phyloP scores from a whole-genome alignment of 306 rosid species.

The Glycyrrhiza uralensis region DNA sequence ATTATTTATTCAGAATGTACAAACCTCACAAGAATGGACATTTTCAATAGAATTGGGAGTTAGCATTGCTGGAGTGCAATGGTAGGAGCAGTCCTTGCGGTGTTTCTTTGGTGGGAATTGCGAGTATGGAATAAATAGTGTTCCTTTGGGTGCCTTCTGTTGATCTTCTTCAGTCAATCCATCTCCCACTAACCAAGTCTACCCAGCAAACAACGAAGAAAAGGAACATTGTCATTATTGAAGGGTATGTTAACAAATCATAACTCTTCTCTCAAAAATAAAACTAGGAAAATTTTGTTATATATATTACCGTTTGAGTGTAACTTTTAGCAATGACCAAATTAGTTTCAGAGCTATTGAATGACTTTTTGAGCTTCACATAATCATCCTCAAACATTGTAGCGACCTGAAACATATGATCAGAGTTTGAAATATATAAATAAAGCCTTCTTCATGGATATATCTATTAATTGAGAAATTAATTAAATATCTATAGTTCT shows the following conservation, averaged over 20 bases:
- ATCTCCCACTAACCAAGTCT: slow-evolving; percentile 81
- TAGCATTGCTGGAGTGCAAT: slow-evolving; percentile 59
- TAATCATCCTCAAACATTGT: slow-evolving; percentile 39
- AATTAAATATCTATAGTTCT: too few relatives aligned
- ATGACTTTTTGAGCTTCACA: slow-evolving; percentile 47
- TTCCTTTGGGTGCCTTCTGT: slow-evolving; percentile 58
- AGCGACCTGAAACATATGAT: slow-evolving; percentile 38
- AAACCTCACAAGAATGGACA: slow-evolving; percentile 79
- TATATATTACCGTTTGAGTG: slow-evolving; percentile 42
- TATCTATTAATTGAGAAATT: too few relatives aligned
- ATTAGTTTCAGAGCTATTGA: slow-evolving; percentile 23
- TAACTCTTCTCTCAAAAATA: too few relatives aligned
- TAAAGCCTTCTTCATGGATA: not conserved
- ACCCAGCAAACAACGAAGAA: not conserved
- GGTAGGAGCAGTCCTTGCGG: slow-evolving; percentile 67
- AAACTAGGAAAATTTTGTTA: not conserved
- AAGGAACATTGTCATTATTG: not conserved
- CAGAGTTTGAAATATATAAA: not conserved
- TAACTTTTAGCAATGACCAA: slow-evolving; percentile 33
- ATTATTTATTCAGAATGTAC: not conserved
- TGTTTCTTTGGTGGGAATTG: slow-evolving; percentile 63
- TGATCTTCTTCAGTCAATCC: slow-evolving; percentile 60
- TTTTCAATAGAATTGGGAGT: slow-evolving; percentile 53
- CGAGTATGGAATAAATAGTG: slow-evolving; percentile 72
- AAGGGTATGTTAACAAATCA: too few relatives aligned